Evolutionary conservation across 2,329 filamentous ascomycete species (phyloP).

Genomic region (Stemphylium lycopersici): DNA sequence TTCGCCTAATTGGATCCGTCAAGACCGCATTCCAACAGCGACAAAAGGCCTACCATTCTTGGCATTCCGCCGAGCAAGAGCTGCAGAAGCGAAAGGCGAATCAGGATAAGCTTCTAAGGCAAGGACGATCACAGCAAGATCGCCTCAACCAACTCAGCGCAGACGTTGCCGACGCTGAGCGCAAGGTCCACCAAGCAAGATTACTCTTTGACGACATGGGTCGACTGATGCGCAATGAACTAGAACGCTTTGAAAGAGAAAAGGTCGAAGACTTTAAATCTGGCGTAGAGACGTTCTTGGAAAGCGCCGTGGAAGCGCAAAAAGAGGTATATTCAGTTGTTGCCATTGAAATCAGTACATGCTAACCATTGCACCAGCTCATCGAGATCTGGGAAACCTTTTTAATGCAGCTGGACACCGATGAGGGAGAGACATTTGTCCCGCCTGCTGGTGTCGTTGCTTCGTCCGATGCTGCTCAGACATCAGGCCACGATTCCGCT

Average conservation of each 20-base stretch:
- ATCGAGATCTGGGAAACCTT: constrained; percentile 98
- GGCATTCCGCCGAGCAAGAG: constrained; percentile 90
- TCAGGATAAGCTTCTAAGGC: constrained; percentile 93
- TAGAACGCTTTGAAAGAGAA: constrained; percentile 93
- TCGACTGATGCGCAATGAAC: constrained; percentile 83
- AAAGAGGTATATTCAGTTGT: constrained; percentile 75
- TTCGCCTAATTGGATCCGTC: constrained; percentile 90
- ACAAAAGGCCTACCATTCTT: constrained; percentile 93
- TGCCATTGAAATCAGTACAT: not conserved
- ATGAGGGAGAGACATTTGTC: constrained; percentile 68
- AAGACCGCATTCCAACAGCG: constrained; percentile 92
- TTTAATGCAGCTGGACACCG: constrained; percentile 91
- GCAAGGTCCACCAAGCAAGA: constrained; percentile 87
- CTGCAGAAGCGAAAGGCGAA: constrained; percentile 85
- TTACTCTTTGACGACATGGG: constrained; percentile 98
- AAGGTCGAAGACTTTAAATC: constrained; percentile 99
- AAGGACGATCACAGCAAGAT: constrained; percentile 95
- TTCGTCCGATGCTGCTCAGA: constrained; percentile 27
- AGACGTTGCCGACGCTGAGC: constrained; percentile 93
- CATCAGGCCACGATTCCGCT: constrained; percentile 17
- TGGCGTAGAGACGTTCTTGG: constrained; percentile 94
- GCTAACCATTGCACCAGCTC: constrained; percentile 53
- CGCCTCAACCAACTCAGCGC: constrained; percentile 89
- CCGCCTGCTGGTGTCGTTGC: constrained; percentile 49
- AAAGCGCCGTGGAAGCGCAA: constrained; percentile 96